Conservation (phyloP, 805 yeast species). For the Lachancea kluyveri region DNA sequence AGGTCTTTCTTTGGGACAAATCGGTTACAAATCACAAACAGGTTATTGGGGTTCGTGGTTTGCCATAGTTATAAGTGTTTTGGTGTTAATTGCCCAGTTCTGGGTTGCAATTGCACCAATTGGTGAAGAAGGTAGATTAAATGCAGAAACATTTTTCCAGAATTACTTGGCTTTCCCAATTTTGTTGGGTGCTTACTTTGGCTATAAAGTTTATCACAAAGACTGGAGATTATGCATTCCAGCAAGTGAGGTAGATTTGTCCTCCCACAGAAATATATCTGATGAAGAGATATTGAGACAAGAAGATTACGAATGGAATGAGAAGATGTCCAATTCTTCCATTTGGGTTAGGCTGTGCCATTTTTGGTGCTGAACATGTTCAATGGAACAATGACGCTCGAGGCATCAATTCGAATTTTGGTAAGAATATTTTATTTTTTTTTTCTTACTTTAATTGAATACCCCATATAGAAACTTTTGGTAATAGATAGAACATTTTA, state of each 20-base stretch:
- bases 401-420: too few relatives aligned
- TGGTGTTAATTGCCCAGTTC: conserved; percentile 59
- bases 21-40: conserved; percentile 50
- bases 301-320: conserved; percentile 26
- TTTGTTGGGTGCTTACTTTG: conserved; percentile 37
- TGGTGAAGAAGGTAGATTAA: conserved; percentile 27
- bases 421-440: too few relatives aligned
- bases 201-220: conserved; percentile 38
- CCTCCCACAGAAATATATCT: conserved; percentile 9
- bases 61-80: conserved; percentile 45
- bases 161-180: conserved; percentile 44
- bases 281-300: conserved; percentile 28
- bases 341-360: conserved; percentile 19
- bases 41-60: conserved; percentile 54
- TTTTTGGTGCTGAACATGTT: conserved; percentile 34
- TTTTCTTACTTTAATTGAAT: too few relatives aligned
- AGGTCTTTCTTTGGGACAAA: conserved; percentile 47
- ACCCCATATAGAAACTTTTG: too few relatives aligned
- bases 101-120: conserved; percentile 68
- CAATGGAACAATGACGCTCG: too few relatives aligned
- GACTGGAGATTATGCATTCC: conserved; percentile 31
- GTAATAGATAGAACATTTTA: too few relatives aligned
- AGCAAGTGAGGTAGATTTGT: conserved; percentile 46
- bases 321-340: conserved; percentile 24
- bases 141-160: conserved; percentile 41